Conservation (phyloP, 1,139 yeast species). For the Kodamaea anthophila region DNA sequence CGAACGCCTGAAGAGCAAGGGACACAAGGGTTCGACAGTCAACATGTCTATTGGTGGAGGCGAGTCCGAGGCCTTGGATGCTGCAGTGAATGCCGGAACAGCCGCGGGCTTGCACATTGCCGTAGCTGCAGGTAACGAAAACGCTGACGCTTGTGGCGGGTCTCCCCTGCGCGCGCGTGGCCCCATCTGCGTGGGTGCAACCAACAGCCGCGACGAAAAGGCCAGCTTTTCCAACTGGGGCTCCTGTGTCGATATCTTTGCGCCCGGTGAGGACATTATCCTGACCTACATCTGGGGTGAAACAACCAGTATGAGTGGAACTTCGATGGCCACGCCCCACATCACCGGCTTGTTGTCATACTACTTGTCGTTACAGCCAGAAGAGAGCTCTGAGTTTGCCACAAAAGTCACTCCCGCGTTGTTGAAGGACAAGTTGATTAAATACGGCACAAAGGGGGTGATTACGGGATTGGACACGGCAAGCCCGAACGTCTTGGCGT, state of each 20-base stretch:
- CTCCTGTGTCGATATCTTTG: constrained; percentile 39
- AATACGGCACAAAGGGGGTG: constrained; percentile 31
- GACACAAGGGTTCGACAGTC: constrained; percentile 41
- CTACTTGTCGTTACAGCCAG: constrained; percentile 38
- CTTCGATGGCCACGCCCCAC: constrained; percentile 44
- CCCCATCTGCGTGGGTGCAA: constrained; percentile 42
- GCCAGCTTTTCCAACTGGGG: constrained; percentile 43
- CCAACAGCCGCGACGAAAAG: constrained; percentile 30
- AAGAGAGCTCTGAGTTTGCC: constrained; percentile 28
- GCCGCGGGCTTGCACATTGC: constrained; percentile 39
- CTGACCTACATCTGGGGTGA: constrained; percentile 36
- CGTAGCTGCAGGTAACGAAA: constrained; percentile 43
- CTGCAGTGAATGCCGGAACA: constrained; percentile 39
- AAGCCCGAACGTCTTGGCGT: constrained; percentile 21
- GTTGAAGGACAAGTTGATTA: constrained; percentile 32
- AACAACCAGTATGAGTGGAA: constrained; percentile 33
- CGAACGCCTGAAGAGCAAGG: constrained; percentile 25
- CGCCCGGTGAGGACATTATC: constrained; percentile 39
- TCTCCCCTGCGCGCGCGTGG: constrained; percentile 41
- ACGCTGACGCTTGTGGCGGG: constrained; percentile 35
- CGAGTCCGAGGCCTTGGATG: constrained; percentile 34
- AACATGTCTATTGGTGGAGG: constrained; percentile 44
- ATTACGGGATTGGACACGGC: constrained; percentile 18
- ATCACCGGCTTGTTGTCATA: constrained; percentile 37
- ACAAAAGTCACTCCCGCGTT: constrained; percentile 24